phyloP scores from a whole-genome alignment of 495 filamentous ascomycete genomes.

The Neurospora tetraspora region DNA sequence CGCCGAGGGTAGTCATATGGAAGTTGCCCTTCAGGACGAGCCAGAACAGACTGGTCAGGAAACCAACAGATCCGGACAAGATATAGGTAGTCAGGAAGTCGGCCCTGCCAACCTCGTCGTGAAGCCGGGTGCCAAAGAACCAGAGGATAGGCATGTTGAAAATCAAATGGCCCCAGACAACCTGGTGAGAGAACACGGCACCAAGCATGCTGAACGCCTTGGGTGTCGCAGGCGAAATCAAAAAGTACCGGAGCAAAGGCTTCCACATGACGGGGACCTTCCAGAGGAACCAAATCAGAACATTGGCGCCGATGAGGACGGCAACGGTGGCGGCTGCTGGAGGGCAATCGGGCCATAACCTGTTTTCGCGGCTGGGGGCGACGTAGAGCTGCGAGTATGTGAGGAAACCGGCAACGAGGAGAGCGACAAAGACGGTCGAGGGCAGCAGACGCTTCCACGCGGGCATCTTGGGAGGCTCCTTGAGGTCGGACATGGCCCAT shows the following conservation, averaged over 20 bases:
- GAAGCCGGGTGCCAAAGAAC: constrained; percentile 45
- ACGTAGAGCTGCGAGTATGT: constrained; percentile 51
- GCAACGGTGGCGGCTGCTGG: constrained; percentile 70
- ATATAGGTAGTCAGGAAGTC: constrained; percentile 75
- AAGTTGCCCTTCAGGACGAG: constrained; percentile 41
- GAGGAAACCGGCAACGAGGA: constrained; percentile 40
- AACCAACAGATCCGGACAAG: constrained; percentile 53
- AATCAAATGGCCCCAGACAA: constrained; percentile 45
- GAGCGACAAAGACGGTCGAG: constrained; percentile 45
- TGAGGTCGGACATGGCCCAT: constrained; percentile 29
- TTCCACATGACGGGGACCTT: constrained; percentile 57
- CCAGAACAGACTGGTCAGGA: constrained; percentile 49
- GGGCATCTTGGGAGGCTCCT: constrained; percentile 38
- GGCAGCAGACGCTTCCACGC: constrained; percentile 54
- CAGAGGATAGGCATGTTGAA: constrained; percentile 58
- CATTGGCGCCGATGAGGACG: constrained; percentile 55
- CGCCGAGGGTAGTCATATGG: constrained; percentile 47
- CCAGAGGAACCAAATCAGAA: constrained; percentile 54
- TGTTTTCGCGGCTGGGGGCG: constrained; percentile 44
- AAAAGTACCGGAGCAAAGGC: constrained; percentile 70
- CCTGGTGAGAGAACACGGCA: constrained; percentile 71
- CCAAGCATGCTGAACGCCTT: constrained; percentile 54
- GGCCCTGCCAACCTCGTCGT: constrained; percentile 81
- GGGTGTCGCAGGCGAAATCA: constrained; percentile 61
- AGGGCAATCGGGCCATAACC: constrained; percentile 65